A percentile compares a stretch with the other conserved stretches of the same genome.
Evolutionary conservation across 768 basidiomycete genomes (phyloP).

Genomic region (Epithele typhae): DNA sequence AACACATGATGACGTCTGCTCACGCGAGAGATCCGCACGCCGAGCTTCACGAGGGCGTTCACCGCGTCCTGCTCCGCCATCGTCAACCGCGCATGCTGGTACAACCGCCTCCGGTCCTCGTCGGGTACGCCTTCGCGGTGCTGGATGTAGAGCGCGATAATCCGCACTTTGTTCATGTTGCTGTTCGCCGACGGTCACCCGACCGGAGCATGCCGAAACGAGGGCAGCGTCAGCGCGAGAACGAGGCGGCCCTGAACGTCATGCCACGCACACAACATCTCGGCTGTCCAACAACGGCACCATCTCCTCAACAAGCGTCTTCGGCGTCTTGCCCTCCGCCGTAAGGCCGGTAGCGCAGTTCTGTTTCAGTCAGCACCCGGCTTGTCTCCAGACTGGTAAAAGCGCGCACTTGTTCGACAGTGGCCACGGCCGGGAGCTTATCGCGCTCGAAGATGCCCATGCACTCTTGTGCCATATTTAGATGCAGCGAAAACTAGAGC

Average conservation of each 20-base stretch:
- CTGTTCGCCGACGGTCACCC: conserved; percentile 34
- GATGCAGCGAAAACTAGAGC: conserved; percentile 85
- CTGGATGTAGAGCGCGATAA: conserved; percentile 94
- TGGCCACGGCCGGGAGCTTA: conserved; percentile 76
- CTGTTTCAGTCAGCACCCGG: conserved; percentile 33
- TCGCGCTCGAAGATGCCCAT: conserved; percentile 91
- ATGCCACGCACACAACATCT: conserved; percentile 64
- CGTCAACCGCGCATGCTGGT: conserved; percentile 88
- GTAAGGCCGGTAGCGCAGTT: conserved; percentile 92
- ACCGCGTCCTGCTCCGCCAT: conserved; percentile 91
- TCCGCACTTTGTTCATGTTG: conserved; percentile 89
- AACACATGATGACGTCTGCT: conserved; percentile 18
- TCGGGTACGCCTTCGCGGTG: conserved; percentile 97
- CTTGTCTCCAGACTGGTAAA: too few relatives aligned
- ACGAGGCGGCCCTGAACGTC: conserved; percentile 1
- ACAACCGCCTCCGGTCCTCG: conserved; percentile 90
- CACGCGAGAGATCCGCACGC: conserved; percentile 81
- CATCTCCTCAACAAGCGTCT: conserved; percentile 96
- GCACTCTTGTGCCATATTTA: conserved; percentile 97
- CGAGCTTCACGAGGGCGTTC: conserved; percentile 79
- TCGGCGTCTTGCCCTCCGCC: conserved; percentile 91
- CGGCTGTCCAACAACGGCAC: conserved; percentile 89
- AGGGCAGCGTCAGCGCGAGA: conserved; percentile 6
- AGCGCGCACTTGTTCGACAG: conserved; percentile 77
- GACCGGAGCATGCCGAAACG: background rate